Evolutionary conservation across 1,284 basidiomycete genomes (phyloP).

Genomic region (Ustilago loliicola): DNA sequence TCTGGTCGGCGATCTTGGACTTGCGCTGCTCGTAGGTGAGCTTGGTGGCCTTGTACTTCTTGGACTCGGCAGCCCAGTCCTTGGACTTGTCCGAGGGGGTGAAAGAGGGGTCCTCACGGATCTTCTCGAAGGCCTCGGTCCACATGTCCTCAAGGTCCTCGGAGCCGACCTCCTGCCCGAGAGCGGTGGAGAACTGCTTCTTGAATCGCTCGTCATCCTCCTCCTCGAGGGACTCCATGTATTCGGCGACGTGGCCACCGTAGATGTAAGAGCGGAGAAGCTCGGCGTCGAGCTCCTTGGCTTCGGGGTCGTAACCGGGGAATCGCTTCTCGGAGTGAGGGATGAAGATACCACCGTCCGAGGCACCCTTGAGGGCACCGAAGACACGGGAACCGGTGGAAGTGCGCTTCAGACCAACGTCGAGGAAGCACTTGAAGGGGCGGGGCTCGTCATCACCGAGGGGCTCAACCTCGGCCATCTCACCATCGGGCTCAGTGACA

Average conservation of each 20-base stretch:
- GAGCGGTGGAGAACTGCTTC: conserved; percentile 96
- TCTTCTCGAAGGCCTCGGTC: conserved; percentile 82
- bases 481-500: conserved; percentile 91
- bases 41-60: conserved; percentile 80
- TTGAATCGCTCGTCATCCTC: conserved; percentile 99
- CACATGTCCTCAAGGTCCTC: conserved; percentile 99
- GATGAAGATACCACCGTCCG: conserved; percentile 97
- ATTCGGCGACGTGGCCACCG: conserved; percentile 98
- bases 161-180: conserved; percentile 93
- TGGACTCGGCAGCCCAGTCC: conserved; percentile 89
- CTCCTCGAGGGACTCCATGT: conserved; percentile 99
- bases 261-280: conserved; percentile 97
- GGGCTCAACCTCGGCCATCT: conserved; percentile 83
- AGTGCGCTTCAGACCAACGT: conserved; percentile 97
- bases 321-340: conserved; percentile 99
- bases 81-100: conserved; percentile 89
- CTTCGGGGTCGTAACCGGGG: conserved; percentile 96
- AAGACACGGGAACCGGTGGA: conserved; percentile 98
- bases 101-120: conserved; percentile 94
- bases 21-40: conserved; percentile 80
- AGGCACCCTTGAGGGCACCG: conserved; percentile 98
- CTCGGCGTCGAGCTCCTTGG: conserved; percentile 94
- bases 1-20: conserved; percentile 67
- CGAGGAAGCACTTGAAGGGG: conserved; percentile 98
- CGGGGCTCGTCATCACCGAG: conserved; percentile 93